These are phyloP conservation scores for Magnolia officinalis DNA, from an alignment of 164 flowering plant species.

Conservation along the genomic window DNA sequence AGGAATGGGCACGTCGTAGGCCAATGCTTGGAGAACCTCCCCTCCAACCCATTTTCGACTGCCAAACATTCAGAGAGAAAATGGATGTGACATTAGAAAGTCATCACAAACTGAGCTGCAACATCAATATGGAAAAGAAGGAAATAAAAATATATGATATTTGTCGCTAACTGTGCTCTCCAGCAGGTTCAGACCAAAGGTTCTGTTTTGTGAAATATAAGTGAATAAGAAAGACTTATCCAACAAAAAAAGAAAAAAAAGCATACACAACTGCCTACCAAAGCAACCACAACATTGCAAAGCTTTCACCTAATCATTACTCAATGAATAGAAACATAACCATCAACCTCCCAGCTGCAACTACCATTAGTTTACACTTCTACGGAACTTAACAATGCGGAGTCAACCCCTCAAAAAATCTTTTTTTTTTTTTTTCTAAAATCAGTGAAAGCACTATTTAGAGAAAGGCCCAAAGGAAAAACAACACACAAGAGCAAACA, in stretches of 20 bases:
- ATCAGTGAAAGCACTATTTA: too few species aligned
- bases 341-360: background rate
- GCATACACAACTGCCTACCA: background rate
- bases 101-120: background rate
- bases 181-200: background rate
- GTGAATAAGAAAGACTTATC: background rate
- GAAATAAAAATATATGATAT: constrained; percentile 3
- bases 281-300: background rate
- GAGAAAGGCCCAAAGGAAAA: too few species aligned
- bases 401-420: too few species aligned
- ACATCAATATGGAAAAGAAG: background rate
- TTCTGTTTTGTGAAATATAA: background rate
- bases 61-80: constrained; percentile 17
- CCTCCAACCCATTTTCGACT: constrained; percentile 93
- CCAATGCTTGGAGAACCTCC: constrained; percentile 79
- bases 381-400: too few species aligned
- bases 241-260: background rate
- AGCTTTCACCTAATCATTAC: background rate
- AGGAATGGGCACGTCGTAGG: constrained; percentile 98
- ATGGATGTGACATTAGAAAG: background rate
- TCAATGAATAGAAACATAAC: background rate
- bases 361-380: background rate
- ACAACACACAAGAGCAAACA: too few species aligned
- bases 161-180: background rate
- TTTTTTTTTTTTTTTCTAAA: too few species aligned